Percentiles rank a stretch among this genome's conserved stretches.
These are phyloP conservation scores for Botrytis cinerea DNA, from an alignment of 2,329 filamentous ascomycete species.

Conservation along the genomic window DNA sequence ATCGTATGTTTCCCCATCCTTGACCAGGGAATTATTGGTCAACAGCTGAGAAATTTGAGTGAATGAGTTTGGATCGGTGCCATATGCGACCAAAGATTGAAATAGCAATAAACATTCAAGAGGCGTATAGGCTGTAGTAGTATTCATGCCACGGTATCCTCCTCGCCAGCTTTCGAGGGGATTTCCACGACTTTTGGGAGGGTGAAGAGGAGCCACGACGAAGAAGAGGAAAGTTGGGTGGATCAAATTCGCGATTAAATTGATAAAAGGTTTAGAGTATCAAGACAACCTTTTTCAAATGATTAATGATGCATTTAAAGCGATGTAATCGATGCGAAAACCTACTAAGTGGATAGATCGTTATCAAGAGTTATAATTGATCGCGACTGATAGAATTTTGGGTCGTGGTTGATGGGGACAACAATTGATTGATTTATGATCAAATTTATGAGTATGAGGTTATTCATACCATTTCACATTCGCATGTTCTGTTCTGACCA, in stretches of 20 bases:
- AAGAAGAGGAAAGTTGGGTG: slow-evolving; percentile 20
- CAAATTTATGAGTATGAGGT: slow-evolving; percentile 11
- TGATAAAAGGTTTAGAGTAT: background rate
- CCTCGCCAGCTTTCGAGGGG: slow-evolving; percentile 59
- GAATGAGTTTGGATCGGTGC: slow-evolving; percentile 66
- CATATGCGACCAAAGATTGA: slow-evolving; percentile 71
- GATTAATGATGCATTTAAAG: slow-evolving; percentile 13
- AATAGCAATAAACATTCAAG: slow-evolving; percentile 87
- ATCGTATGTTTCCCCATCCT: slow-evolving; percentile 71
- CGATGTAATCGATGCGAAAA: slow-evolving; percentile 8
- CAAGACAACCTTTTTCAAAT: slow-evolving; percentile 7
- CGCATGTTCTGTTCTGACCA: background rate
- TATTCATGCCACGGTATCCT: slow-evolving; percentile 57
- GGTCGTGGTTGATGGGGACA: slow-evolving; percentile 1
- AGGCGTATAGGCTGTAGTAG: slow-evolving; percentile 68
- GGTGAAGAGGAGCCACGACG: slow-evolving; percentile 57
- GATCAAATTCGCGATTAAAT: slow-evolving; percentile 20
- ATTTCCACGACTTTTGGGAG: slow-evolving; percentile 54
- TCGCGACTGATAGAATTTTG: background rate
- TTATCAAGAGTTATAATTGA: background rate
- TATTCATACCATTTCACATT: slow-evolving; percentile 18
- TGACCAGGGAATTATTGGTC: slow-evolving; percentile 71
- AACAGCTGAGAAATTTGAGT: slow-evolving; percentile 72
- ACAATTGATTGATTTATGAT: slow-evolving; percentile 13
- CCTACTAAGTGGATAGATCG: background rate